Evolutionary conservation across 768 basidiomycete species (phyloP).

Genomic region (Leccinum disarticulatum): DNA sequence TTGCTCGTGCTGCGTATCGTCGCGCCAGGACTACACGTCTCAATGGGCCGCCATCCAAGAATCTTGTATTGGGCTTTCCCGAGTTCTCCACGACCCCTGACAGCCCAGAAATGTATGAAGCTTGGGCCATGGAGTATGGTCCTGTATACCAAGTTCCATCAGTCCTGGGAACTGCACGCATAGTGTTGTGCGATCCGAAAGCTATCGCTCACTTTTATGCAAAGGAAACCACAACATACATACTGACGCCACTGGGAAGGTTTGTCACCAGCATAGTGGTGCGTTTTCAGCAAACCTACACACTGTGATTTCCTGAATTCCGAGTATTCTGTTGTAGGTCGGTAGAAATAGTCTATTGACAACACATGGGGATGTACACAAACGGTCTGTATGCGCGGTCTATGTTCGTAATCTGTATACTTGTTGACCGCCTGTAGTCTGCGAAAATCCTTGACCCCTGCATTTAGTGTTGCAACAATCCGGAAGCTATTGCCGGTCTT

Average conservation of each 20-base stretch:
- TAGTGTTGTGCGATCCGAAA: conserved; percentile 48
- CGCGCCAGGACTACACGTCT: conserved; percentile 35
- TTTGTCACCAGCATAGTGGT: conserved; percentile 34
- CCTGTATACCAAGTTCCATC: conserved; percentile 43
- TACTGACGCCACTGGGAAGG: conserved; percentile 24
- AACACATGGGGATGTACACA: conserved; percentile 20
- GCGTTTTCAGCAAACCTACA: neutral
- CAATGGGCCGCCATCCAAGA: conserved; percentile 42
- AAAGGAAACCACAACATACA: conserved; percentile 45
- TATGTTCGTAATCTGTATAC: neutral
- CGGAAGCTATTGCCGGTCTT: conserved; percentile 36
- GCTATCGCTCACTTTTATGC: conserved; percentile 54
- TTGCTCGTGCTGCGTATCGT: conserved; percentile 10
- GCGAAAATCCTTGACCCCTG: conserved; percentile 38
- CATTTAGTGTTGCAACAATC: conserved; percentile 41
- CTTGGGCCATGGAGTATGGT: conserved; percentile 50
- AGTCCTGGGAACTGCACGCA: conserved; percentile 35
- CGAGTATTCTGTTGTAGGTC: conserved; percentile 5
- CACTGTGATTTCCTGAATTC: neutral
- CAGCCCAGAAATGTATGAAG: conserved; percentile 41
- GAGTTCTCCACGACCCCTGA: conserved; percentile 29
- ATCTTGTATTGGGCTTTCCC: conserved; percentile 42
- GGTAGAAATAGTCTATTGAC: conserved; percentile 16
- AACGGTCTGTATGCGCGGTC: conserved; percentile 5
- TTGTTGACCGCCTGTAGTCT: conserved; percentile 16